Percentiles rank a stretch among this genome's conserved stretches.
Conservation (phyloP, 768 basidiomycete species). For the Suillus variegatus region DNA sequence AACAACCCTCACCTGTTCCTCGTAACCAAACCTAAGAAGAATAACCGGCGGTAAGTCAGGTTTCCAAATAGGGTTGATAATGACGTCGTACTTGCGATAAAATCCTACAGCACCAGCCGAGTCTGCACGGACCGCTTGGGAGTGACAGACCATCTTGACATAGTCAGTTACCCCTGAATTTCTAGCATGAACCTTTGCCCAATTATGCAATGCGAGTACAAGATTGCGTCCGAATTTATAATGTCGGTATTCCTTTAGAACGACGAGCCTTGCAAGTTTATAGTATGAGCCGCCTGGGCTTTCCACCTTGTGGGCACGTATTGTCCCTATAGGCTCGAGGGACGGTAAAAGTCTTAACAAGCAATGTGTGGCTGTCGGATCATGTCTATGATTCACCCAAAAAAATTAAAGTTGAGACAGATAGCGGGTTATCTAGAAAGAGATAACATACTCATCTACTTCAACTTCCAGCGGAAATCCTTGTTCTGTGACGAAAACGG, state of each 20-base stretch:
- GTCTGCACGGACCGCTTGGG: constrained; percentile 50
- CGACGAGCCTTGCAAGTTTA: constrained; percentile 73
- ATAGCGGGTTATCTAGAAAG: not conserved
- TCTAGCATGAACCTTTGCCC: constrained; percentile 46
- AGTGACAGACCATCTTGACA: constrained; percentile 58
- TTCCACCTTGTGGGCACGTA: constrained; percentile 48
- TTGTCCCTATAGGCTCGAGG: constrained; percentile 66
- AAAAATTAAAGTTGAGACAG: not conserved
- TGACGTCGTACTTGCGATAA: constrained; percentile 63
- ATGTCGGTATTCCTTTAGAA: constrained; percentile 65
- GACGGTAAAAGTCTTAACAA: constrained; percentile 68
- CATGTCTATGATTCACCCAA: constrained; percentile 45
- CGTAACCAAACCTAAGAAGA: constrained; percentile 63
- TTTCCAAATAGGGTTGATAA: constrained; percentile 12
- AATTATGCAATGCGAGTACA: constrained; percentile 61
- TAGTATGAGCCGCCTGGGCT: constrained; percentile 44
- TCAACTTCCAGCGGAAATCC: constrained; percentile 74
- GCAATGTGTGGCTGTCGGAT: constrained; percentile 68
- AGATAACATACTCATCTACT: constrained; percentile 62
- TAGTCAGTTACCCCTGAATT: constrained; percentile 24
- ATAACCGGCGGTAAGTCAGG: constrained; percentile 16
- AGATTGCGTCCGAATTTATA: constrained; percentile 67
- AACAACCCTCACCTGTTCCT: constrained; percentile 52
- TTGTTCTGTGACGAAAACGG: constrained; percentile 54
- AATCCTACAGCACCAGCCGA: constrained; percentile 57